Conservation (phyloP, 345 rosid species). For the Crucihimalaya himalaica region DNA sequence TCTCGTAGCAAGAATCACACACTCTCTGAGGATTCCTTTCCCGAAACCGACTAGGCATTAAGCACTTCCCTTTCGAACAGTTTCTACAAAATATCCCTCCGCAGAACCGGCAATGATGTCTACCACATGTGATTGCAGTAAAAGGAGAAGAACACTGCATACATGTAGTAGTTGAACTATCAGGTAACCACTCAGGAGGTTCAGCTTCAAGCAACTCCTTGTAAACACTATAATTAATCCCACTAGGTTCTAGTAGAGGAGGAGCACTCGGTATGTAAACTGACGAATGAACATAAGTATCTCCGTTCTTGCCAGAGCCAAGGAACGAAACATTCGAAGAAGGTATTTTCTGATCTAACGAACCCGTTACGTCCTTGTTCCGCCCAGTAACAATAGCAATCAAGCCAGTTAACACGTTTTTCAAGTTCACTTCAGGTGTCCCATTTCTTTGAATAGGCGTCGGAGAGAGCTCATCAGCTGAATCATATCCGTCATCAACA, state of each 20-base stretch:
- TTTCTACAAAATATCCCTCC: conserved; percentile 88
- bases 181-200: conserved; percentile 95
- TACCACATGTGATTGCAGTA: conserved; percentile 80
- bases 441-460: conserved; percentile 17
- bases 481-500: conserved; percentile 63
- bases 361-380: conserved; percentile 45
- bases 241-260: conserved; percentile 70
- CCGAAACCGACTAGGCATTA: conserved; percentile 79
- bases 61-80: conserved; percentile 83
- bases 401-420: conserved; percentile 74
- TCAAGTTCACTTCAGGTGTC: conserved; percentile 78
- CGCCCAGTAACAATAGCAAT: conserved; percentile 77
- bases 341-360: conserved; percentile 41
- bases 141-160: conserved; percentile 84
- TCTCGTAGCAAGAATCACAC: conserved; percentile 91
- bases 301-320: conserved; percentile 73
- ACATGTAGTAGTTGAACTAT: conserved; percentile 73
- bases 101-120: conserved; percentile 97
- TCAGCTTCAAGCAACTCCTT: conserved; percentile 83
- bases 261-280: conserved; percentile 98
- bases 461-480: conserved; percentile 44
- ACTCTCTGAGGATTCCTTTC: conserved; percentile 93
- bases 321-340: conserved; percentile 78
- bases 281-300: conserved; percentile 73
- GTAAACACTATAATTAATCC: conserved; percentile 56